Conservation (phyloP, 1,284 basidiomycete species). For the Boletellus deceptivus region DNA sequence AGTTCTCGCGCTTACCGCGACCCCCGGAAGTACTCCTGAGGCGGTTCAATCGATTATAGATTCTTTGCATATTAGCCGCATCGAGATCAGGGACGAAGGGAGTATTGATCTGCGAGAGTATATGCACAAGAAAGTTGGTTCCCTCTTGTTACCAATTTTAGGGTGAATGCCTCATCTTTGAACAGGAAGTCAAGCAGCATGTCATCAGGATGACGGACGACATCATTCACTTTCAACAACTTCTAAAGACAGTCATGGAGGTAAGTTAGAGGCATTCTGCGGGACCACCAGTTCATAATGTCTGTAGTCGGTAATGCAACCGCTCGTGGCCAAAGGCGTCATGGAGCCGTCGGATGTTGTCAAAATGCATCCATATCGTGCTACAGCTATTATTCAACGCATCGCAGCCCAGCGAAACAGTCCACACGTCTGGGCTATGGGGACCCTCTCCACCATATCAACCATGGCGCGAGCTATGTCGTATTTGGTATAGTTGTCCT, state of each 20-base stretch:
- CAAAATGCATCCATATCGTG: conserved; percentile 38
- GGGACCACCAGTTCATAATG: conserved; percentile 5
- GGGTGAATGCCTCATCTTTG: conserved; percentile 1
- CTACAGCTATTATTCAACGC: conserved; percentile 46
- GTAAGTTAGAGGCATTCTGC: conserved; percentile 43
- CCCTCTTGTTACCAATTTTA: not conserved
- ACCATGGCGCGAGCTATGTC: conserved; percentile 76
- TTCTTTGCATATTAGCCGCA: conserved; percentile 92
- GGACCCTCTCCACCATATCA: conserved; percentile 45
- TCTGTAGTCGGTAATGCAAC: conserved; percentile 41
- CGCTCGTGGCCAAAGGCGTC: conserved; percentile 31
- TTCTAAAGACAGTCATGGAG: conserved; percentile 67
- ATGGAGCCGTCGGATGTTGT: conserved; percentile 34
- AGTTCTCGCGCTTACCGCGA: conserved; percentile 92
- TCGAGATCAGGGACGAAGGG: conserved; percentile 92
- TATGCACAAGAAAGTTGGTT: conserved; percentile 79
- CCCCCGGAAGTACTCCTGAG: conserved; percentile 85
- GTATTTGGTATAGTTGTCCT: conserved; percentile 59
- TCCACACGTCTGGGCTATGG: conserved; percentile 44
- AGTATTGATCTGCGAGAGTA: conserved; percentile 88
- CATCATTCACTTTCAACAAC: conserved; percentile 54
- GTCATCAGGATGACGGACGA: conserved; percentile 67
- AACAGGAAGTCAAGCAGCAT: conserved; percentile 66
- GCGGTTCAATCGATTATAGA: conserved; percentile 92
- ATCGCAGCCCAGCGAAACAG: conserved; percentile 47